Evolutionary conservation across 2,329 filamentous ascomycete species (phyloP), one percentile per base, ranked within the genome.

Genomic region (Cladophialophora carrionii): DNA sequence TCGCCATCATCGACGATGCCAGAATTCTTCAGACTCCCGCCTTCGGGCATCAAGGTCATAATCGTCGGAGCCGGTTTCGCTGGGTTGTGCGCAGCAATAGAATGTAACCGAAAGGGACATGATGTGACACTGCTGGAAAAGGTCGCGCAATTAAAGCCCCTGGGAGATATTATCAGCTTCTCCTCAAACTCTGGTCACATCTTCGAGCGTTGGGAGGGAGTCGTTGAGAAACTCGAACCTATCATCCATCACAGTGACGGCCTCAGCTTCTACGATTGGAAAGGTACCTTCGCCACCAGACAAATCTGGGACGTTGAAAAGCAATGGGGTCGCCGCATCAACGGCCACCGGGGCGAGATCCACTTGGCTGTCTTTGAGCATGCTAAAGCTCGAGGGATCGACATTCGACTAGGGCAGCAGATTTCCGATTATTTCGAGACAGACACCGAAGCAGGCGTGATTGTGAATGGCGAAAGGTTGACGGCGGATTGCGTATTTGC

Each of bases 101-200:
- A 73, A 68, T 73, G 70, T 58, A 58, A 71, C 56, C 68, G 70
- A 37, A 72, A 70, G 57, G 68, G 68, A 6, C 71, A 72, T 49
- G 62, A 63, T 24, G 71, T 73, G 4, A 60, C 72, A 22, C 65
- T 76, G 22, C 71, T 83, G 48, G 83, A 84, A 63, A 82, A 80
- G 26, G 66, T 82, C 60, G 73, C 78, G 0, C 77, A 77, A 65
- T 76, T 81, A 34, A 78, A 79, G 65, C 75, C 78, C 3, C 74
- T 82, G 4, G 82, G 81, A 5, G 81, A 83, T 67, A 82, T 83
- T 62, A 82, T 84, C 68, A 74, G 72, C 24, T 73, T 75, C 49
- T 70, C 74, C 10, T 68, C 71, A 10, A 72, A 72, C 34, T 70
- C 69, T 10, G 69, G 69, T 17, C 69, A 70, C 31, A 72, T 72